These are phyloP conservation scores for Sugiyamaella valdiviana DNA, from an alignment of 805 yeast genomes.

Conservation along the genomic window DNA sequence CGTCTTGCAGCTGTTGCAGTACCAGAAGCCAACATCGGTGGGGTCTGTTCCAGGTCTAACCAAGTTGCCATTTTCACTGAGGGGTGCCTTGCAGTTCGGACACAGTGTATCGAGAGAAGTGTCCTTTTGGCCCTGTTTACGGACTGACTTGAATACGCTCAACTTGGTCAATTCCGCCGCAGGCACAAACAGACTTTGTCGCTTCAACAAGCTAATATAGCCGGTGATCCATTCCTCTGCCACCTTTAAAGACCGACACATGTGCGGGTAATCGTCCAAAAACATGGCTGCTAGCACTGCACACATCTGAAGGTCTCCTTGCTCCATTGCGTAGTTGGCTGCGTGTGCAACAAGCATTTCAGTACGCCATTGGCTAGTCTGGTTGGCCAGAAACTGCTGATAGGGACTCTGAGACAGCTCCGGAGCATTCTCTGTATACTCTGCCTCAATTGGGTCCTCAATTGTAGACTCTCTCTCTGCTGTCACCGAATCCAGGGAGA, in stretches of 20 bases:
- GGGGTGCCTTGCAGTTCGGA: conserved; percentile 28
- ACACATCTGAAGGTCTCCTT: conserved; percentile 61
- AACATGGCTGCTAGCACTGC: conserved; percentile 54
- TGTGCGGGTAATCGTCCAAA: conserved; percentile 35
- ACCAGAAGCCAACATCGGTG: conserved; percentile 58
- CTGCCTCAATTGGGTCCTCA: no score
- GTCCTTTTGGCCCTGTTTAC: conserved; percentile 27
- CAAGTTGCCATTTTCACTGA: conserved; percentile 29
- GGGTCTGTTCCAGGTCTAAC: conserved; percentile 9
- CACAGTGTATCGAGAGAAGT: conserved; percentile 45
- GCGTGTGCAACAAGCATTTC: conserved; percentile 44
- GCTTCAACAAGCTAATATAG: conserved; percentile 50
- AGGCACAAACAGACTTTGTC: conserved; percentile 46
- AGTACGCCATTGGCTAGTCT: conserved; percentile 52
- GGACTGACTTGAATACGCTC: conserved; percentile 31
- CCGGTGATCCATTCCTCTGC: conserved; percentile 50
- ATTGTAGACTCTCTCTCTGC: no score
- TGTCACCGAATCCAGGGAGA: conserved; percentile 60
- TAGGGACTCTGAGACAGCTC: not conserved
- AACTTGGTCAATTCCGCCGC: conserved; percentile 51
- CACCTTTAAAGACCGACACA: conserved; percentile 26
- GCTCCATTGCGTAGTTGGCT: conserved; percentile 47
- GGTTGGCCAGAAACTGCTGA: conserved; percentile 11
- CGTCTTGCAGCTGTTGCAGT: conserved; percentile 64
- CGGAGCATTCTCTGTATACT: not conserved